A percentile compares a stretch with the other conserved stretches of the same genome.
Evolutionary conservation across 106 monocot species (phyloP).

Genomic region (Alisma plantagoaquatica): DNA sequence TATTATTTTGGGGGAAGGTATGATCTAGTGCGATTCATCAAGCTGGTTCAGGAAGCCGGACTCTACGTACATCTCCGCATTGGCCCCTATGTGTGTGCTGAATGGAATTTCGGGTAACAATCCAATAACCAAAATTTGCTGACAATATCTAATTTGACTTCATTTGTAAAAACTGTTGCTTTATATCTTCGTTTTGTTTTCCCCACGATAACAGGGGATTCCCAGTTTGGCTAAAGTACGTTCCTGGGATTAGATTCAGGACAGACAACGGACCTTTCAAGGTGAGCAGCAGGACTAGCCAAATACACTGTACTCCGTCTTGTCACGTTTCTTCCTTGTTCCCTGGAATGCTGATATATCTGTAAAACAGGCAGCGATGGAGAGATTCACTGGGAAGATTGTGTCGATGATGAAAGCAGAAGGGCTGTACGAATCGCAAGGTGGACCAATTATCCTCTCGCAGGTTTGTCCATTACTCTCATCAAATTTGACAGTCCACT

Average conservation of each 20-base stretch:
- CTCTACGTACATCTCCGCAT: conserved; percentile 41
- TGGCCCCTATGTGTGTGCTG: conserved; percentile 44
- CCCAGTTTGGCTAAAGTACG: conserved; percentile 34
- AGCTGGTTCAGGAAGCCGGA: conserved; percentile 33
- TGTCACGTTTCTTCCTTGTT: too few species aligned
- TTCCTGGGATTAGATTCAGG: conserved; percentile 33
- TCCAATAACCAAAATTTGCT: not conserved
- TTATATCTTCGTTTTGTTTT: not conserved
- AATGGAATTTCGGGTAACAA: conserved; percentile 44
- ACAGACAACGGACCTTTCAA: conserved; percentile 35
- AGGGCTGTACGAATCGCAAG: conserved; percentile 29
- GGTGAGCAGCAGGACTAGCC: too few species aligned
- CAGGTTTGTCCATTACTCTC: conserved; percentile 22
- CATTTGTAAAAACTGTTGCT: not conserved
- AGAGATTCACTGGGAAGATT: conserved; percentile 36
- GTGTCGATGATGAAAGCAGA: conserved; percentile 38
- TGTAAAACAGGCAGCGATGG: conserved; percentile 30
- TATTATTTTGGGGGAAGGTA: conserved; percentile 37
- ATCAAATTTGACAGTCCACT: not conserved
- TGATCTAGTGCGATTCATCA: conserved; percentile 36
- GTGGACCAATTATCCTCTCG: conserved; percentile 52
- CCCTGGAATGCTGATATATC: too few species aligned
- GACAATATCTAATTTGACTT: not conserved
- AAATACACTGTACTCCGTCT: too few species aligned
- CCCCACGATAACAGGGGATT: conserved; percentile 20